Base-by-base conservation (phyloP, 345 rosid genomes). In the Eucalyptus tenuipes region DNA sequence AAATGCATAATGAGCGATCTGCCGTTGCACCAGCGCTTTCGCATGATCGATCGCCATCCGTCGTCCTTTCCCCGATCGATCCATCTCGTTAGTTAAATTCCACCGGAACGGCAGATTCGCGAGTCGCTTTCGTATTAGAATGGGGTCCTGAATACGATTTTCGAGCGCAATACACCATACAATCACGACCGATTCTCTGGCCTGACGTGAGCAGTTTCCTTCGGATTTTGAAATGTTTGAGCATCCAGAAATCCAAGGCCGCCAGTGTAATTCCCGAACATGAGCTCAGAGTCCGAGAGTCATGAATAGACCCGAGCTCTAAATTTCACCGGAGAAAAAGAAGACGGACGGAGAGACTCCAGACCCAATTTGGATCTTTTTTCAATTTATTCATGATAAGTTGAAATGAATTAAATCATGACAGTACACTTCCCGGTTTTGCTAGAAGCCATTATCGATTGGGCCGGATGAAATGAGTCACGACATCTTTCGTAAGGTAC, bases 361-460 rank as follows among this genome's bases (percentile, higher is more conserved):
- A 7, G 0, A n/a, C 1, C 16, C 10, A 0, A 64, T n/a, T 64
- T 15, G 3, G 3, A 64, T 10, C 0, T 64, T n/a, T 12, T 52
- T n/a, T 64, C 40, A n/a, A n/a, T n/a, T n/a, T 64, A 64, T 64
- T 5, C 10, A 7, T n/a, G 10, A 64, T 4, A 0, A 64, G 2
- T n/a, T 64, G 1, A n/a, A 64, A 64, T n/a, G 1, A 55, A 68
- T 68, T 31, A 31, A 17, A 17, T 16, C 5, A 37, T 5, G 0
- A 37, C 5, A 3, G 0, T 18, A 33, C 13, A 22, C 7, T 71
- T 52, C 18, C 10, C 22, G 0, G 2, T 66, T 1, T 66, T 31
- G 16, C 2, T 0, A n/a, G 0, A 31, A 66, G 1, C 2, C 1
- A 0, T 9, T 20, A 18, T 71, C 0, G 2, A 0, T 37, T 71